Evolutionary conservation across 2,329 filamentous ascomycete species (phyloP).

Genomic region (Talaromyces sp.): DNA sequence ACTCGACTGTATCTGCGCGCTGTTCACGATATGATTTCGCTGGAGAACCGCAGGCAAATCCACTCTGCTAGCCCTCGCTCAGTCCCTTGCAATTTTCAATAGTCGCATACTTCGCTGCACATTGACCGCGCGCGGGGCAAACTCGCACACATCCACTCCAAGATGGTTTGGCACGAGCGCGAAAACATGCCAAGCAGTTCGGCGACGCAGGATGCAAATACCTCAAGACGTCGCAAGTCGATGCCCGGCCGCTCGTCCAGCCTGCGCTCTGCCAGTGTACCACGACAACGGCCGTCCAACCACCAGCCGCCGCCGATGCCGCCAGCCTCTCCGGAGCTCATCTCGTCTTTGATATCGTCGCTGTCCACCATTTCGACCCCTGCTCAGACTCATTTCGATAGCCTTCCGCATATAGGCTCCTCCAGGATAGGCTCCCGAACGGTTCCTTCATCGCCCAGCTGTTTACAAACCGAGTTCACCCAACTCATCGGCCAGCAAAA

Average conservation of each 20-base stretch:
- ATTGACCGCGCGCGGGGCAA: background rate
- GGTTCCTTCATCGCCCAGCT: constrained; percentile 27
- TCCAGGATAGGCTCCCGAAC: constrained; percentile 22
- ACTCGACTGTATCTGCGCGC: background rate
- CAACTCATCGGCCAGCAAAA: constrained; percentile 17
- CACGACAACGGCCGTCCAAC: constrained; percentile 17
- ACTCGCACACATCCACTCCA: background rate
- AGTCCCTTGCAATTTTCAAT: background rate
- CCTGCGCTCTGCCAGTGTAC: constrained; percentile 18
- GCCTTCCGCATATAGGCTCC: constrained; percentile 39
- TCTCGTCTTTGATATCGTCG: constrained; percentile 58
- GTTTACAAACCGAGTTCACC: constrained; percentile 15
- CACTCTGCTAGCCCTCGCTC: background rate
- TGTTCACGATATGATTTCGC: background rate
- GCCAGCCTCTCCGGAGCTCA: constrained; percentile 44
- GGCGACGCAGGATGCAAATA: constrained; percentile 7
- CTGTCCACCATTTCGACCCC: constrained; percentile 58
- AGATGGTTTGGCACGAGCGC: constrained; percentile 3
- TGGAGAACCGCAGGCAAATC: background rate
- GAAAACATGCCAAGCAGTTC: background rate
- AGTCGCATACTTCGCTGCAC: background rate
- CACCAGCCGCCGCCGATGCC: constrained; percentile 27
- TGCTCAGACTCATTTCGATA: constrained; percentile 65
- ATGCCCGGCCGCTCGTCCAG: constrained; percentile 25
- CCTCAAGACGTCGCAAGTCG: constrained; percentile 40